Evolutionary conservation across 1,139 yeast genomes (phyloP), one percentile per base, ranked within the genome.

Genomic region (Suhomyces taliae): DNA sequence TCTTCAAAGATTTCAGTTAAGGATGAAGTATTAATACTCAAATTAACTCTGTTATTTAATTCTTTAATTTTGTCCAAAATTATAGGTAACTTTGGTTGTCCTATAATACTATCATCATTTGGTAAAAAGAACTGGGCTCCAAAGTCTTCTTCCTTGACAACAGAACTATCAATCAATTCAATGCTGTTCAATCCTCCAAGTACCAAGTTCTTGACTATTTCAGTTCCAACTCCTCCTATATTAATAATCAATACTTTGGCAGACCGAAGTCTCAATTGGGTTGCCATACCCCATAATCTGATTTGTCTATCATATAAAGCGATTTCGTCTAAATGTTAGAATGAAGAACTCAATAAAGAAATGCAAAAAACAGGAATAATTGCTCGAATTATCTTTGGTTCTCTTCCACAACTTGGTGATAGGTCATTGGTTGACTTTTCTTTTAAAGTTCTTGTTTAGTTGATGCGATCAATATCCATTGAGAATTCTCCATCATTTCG

Each of bases 301-400:
- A 93, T 91, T 65, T 93, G 99, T 50, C 99, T 80, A 66, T 93
- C 99, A 64, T 93, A 93, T 29, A 91, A 74, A 2, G 96, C 96
- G 47, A 91, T 83, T 65, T 91, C 98, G 59, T 90, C 97, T 69
- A 61, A 9, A 12, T 27, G 54, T 50, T 47, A 50, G 51, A 44
- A 26, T 27, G 4, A 29, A 29, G 3, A 29, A 9, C 32, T 29
- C 7, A 11, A 9, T 9, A 11, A 29, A 29, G 11, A 29, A 29
- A 29, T 29, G 32, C 1, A 29, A 9, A 29, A 29, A 27, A 11
- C 2, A 15, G 44, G 9, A n/a, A 11, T 31, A n/a, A 29, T 10
- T 39, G 11, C 6, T 15, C 8, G 12, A 11, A 11, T 32, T n/a
- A n/a, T 3, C 34, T 32, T 11, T 5, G 7, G 11, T 32, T n/a